phyloP scores from a whole-genome alignment of 2,329 filamentous ascomycete species.

The Xylaria sp. region DNA sequence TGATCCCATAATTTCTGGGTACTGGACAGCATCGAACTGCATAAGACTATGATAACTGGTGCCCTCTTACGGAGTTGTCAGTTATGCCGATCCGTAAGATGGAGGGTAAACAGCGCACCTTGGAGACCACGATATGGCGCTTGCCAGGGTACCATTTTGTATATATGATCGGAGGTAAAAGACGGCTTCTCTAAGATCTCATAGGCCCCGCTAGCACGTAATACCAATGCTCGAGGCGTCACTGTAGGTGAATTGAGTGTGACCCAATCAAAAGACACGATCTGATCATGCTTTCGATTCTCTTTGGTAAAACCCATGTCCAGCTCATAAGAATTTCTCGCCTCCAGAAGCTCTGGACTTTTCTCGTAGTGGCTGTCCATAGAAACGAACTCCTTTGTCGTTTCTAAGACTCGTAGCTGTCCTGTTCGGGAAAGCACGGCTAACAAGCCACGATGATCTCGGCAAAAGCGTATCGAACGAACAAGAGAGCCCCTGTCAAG shows the following conservation, averaged over 20 bases:
- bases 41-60: slow-evolving; percentile 65
- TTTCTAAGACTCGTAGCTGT: slow-evolving; percentile 70
- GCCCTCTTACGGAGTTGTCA: slow-evolving; percentile 55
- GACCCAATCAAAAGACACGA: slow-evolving; percentile 76
- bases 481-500: slow-evolving; percentile 70
- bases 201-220: slow-evolving; percentile 69
- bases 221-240: slow-evolving; percentile 66
- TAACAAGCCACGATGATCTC: slow-evolving; percentile 69
- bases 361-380: slow-evolving; percentile 54
- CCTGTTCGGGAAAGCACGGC: slow-evolving; percentile 71
- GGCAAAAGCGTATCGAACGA: slow-evolving; percentile 70
- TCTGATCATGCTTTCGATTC: slow-evolving; percentile 65
- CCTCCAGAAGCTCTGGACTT: slow-evolving; percentile 68
- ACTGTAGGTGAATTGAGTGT: slow-evolving; percentile 66
- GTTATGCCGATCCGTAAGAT: slow-evolving; percentile 27
- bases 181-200: slow-evolving; percentile 71
- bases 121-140: slow-evolving; percentile 66
- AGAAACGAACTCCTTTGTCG: slow-evolving; percentile 63
- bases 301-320: slow-evolving; percentile 66
- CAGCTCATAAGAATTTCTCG: slow-evolving; percentile 69
- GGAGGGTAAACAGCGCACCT: slow-evolving; percentile 51
- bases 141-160: slow-evolving; percentile 70
- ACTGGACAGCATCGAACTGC: slow-evolving; percentile 66
- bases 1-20: slow-evolving; percentile 63
- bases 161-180: slow-evolving; percentile 66